Evolutionary conservation across 257 asterid species (phyloP), one percentile per base, ranked within the genome.

Genomic region (Solanum sejunctum): DNA sequence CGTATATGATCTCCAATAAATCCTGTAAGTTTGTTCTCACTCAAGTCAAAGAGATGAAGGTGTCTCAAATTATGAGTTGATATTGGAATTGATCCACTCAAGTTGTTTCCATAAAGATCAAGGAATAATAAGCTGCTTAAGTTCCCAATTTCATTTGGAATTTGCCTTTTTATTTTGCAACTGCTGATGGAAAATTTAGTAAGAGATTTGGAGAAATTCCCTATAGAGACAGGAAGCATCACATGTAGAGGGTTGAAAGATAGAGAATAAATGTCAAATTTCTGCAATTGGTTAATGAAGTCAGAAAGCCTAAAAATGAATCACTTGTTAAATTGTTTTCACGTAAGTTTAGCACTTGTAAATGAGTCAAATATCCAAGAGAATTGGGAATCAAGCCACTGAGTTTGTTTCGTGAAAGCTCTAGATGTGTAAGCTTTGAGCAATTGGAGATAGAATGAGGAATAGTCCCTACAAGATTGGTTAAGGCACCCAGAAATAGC

Each of bases 31-130:
- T 55, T 0, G 21, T 55, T 55, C 4, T 17, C 0, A 0, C 0
- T 1, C 20, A 55, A 6, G 3, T 16, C 0, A 0, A 54, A 0
- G 0, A 3, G n/a, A 10, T 55, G 60, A 55, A 55, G 0, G 21
- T 0, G 6, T 55, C 21, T 16, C 21, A 55, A 16, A 21, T 55
- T 55, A 0, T 0, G 0, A 55, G 0, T 7, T 1, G 21, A 16
- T 0, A 4, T 16, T 0, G 60, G 60, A 55, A 55, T 55, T 0
- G 21, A 16, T 55, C 60, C 60, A 55, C 1, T 0, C 4, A 55
- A 55, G 60, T 55, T 7, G 0, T 55, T 55, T 0, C 0, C 0
- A 55, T 0, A 0, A 6, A 55, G 60, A 16, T 2, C 10, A 2
- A 52, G 57, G 0, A 4, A 17, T 52, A 52, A 52, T 52, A 54